phyloP scores from a whole-genome alignment of 1,139 yeast species.

The Geotrichum fermentans region DNA sequence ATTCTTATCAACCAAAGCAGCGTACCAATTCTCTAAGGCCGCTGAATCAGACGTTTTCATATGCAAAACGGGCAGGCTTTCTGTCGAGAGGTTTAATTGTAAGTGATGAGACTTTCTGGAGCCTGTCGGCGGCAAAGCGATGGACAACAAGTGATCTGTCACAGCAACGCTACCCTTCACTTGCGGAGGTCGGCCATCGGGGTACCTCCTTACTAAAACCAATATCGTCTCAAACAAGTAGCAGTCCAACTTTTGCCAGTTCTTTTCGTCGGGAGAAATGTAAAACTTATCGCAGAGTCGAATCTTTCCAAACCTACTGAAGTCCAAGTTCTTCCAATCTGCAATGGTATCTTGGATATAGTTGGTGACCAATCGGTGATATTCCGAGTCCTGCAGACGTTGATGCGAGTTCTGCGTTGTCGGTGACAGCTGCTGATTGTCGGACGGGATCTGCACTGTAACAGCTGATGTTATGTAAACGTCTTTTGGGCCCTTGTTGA shows the following conservation, averaged over 20 bases:
- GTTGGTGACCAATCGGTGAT: slow-evolving; percentile 7
- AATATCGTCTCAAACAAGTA: slow-evolving; percentile 26
- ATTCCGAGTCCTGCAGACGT: slow-evolving; percentile 9
- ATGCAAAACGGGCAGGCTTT: slow-evolving; percentile 19
- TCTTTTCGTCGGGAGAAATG: slow-evolving; percentile 23
- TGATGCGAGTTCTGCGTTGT: slow-evolving; percentile 6
- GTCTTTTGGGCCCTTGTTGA: slow-evolving; percentile 11
- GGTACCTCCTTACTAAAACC: slow-evolving; percentile 22
- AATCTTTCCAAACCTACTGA: slow-evolving; percentile 24
- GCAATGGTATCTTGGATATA: slow-evolving; percentile 18
- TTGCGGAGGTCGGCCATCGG: slow-evolving; percentile 14
- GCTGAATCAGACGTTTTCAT: slow-evolving; percentile 20
- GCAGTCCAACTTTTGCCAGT: slow-evolving; percentile 28
- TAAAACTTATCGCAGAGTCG: slow-evolving; percentile 24
- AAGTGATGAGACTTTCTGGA: slow-evolving; percentile 14
- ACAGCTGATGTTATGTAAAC: slow-evolving; percentile 17
- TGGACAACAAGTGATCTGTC: slow-evolving; percentile 21
- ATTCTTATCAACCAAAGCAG: slow-evolving; percentile 19
- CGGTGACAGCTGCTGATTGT: slow-evolving; percentile 16
- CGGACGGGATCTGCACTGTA: slow-evolving; percentile 15
- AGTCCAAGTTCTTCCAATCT: slow-evolving; percentile 24
- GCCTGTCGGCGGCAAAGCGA: slow-evolving; percentile 19
- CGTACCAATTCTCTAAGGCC: slow-evolving; percentile 20
- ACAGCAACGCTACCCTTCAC: slow-evolving; percentile 24
- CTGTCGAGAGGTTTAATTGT: slow-evolving; percentile 18